Evolutionary conservation across 2,329 filamentous ascomycete genomes (phyloP), one percentile per base, ranked within the genome.

Genomic region (Claviceps humidiphila): DNA sequence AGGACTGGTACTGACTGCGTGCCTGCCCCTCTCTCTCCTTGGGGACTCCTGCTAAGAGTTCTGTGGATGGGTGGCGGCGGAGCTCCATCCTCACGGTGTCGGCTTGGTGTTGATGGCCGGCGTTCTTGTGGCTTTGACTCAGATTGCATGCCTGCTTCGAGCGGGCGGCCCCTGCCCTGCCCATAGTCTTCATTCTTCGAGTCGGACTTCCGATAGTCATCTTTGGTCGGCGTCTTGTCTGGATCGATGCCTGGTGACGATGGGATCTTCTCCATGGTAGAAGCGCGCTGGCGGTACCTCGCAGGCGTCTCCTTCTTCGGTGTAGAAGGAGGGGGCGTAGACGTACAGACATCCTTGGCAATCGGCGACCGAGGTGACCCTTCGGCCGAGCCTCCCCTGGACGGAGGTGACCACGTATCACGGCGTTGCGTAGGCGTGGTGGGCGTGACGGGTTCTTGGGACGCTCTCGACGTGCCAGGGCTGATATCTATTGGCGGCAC

Each of bases 61-160:
- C 77, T 71, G 60, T 80, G 77, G 20, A 72, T 70, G 1, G 76
- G 78, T 6, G 76, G 76, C 17, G 77, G 74, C 20, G 79, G 71
- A 52, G 80, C 76, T 13, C 71, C 77, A 55, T 82, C 78, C 45
- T 76, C 74, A 51, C 76, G 70, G 55, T 64, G 68, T 0, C 67
- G 63, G 8, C 60, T 65, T 16, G 61, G 66, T 58, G 13, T 66
- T 51, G 49, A 62, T 55, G 53, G 58, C 44, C 61, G 51, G 22
- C 40, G 37, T 44, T 51, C 34, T 34, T 49, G 53, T 39, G 17
- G 38, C 34, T 61, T 37, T 61, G 63, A 3, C 60, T 73, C 70
- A 3, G 67, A 65, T 13, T 69, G 62, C 61, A 70, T 63, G 43
- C 58, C 60, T 51, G 74, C 72, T 13, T 60, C 60, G 2, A 70